A percentile compares a stretch with the other conserved stretches of the same genome.
These are phyloP conservation scores for Schizochytrium sp. DNA, from an alignment of 108 stramenopile genomes.

Conservation along the genomic window DNA sequence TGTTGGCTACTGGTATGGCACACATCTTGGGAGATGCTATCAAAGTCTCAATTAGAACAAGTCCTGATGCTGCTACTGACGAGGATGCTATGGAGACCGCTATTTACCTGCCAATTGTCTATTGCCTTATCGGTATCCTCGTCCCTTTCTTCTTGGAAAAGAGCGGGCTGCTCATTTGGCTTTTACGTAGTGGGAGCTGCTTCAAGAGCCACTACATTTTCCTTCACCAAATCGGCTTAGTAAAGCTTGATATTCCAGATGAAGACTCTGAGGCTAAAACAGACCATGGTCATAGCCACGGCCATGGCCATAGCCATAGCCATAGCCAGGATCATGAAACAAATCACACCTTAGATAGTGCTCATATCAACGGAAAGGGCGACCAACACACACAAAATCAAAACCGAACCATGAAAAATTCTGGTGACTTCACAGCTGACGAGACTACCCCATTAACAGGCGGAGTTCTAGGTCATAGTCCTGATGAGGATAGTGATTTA, in stretches of 20 bases:
- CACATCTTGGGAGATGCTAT: constrained; percentile 28
- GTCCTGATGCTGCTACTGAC: neutral
- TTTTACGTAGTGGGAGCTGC: constrained; percentile 7
- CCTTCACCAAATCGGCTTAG: neutral
- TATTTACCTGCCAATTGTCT: neutral
- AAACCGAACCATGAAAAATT: no score
- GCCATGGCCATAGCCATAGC: neutral
- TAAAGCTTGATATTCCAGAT: neutral
- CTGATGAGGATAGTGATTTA: no score
- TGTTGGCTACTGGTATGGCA: constrained; percentile 30
- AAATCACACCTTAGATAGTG: no score
- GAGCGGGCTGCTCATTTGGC: constrained; percentile 36
- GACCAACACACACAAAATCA: no score
- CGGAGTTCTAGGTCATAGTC: no score
- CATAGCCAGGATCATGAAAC: no score
- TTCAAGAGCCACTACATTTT: constrained; percentile 20
- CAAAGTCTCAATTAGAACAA: neutral
- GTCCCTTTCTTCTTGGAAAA: constrained; percentile 27
- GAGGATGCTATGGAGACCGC: neutral
- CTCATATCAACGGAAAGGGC: no score
- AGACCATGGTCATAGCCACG: neutral
- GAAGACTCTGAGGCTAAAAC: neutral
- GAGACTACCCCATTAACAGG: no score
- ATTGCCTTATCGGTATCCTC: constrained; percentile 16
- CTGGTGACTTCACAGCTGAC: no score